Conservation (phyloP, 306 rosid genomes). For the Inga oerstediana region DNA sequence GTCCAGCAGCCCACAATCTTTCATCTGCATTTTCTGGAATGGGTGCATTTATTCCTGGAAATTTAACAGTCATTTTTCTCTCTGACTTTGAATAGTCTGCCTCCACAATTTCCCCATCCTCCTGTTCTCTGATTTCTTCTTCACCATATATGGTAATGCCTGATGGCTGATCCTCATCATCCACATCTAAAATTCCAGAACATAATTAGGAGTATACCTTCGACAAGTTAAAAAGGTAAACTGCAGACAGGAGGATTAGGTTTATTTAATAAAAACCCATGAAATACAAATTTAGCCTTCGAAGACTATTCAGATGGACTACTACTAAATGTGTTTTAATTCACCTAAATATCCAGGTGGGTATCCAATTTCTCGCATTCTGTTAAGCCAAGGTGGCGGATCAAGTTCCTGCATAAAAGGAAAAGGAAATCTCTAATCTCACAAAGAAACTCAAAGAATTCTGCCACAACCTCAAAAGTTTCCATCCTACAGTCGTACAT, state of each 20-base stretch:
- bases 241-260: not conserved
- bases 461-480: not conserved
- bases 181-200: conserved; percentile 58
- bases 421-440: not conserved
- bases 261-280: not conserved
- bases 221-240: not conserved
- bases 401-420: conserved; percentile 76
- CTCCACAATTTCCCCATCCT: conserved; percentile 91
- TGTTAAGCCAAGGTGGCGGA: conserved; percentile 97
- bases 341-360: conserved; percentile 98
- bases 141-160: conserved; percentile 81
- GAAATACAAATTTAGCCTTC: not conserved
- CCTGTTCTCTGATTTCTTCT: conserved; percentile 66
- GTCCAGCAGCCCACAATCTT: conserved; percentile 65
- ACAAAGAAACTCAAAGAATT: not conserved
- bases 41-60: conserved; percentile 91
- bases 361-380: conserved; percentile 99
- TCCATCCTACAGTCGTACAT: conserved; percentile 13
- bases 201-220: not conserved
- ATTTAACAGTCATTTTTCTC: conserved; percentile 66
- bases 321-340: conserved; percentile 27
- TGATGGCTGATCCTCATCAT: conserved; percentile 87
- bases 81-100: conserved; percentile 43
- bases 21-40: conserved; percentile 84
- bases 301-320: conserved; percentile 9